Evolutionary conservation across 2,329 filamentous ascomycete species (phyloP).

Genomic region (Alternaria dauci): DNA sequence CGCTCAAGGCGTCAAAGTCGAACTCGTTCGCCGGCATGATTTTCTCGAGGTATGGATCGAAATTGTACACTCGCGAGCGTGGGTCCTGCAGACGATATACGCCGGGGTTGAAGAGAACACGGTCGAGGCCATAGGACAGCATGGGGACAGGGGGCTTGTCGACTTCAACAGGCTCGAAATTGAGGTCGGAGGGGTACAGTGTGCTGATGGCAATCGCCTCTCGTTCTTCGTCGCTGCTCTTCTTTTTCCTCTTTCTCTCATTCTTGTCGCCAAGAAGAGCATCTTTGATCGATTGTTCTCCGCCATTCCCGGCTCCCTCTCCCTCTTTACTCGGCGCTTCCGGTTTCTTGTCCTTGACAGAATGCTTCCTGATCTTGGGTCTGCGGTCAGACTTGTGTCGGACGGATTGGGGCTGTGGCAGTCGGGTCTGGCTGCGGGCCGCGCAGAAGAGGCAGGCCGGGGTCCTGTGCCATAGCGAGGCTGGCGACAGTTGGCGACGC

Average conservation of each 20-base stretch:
- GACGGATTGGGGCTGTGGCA: slow-evolving; percentile 24
- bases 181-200: slow-evolving; percentile 39
- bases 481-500: slow-evolving; percentile 31
- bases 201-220: slow-evolving; percentile 35
- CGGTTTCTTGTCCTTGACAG: background rate
- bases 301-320: background rate
- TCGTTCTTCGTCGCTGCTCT: slow-evolving; percentile 1
- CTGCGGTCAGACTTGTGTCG: slow-evolving; percentile 21
- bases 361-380: background rate
- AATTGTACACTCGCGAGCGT: slow-evolving; percentile 89
- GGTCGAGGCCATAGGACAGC: slow-evolving; percentile 78
- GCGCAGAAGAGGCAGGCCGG: slow-evolving; percentile 35
- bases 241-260: slow-evolving; percentile 10
- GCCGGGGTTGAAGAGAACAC: slow-evolving; percentile 89
- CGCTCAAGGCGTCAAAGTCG: slow-evolving; percentile 84
- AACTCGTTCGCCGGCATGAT: slow-evolving; percentile 96
- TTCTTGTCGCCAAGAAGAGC: slow-evolving; percentile 29
- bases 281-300: slow-evolving; percentile 31
- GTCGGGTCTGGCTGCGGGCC: slow-evolving; percentile 16
- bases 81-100: slow-evolving; percentile 92
- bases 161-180: slow-evolving; percentile 51
- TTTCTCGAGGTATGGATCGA: slow-evolving; percentile 89
- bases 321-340: background rate
- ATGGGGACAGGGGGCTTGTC: slow-evolving; percentile 65
- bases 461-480: slow-evolving; percentile 26